phyloP scores from a whole-genome alignment of 2,329 filamentous ascomycete species.

The Claviceps fusiformis region DNA sequence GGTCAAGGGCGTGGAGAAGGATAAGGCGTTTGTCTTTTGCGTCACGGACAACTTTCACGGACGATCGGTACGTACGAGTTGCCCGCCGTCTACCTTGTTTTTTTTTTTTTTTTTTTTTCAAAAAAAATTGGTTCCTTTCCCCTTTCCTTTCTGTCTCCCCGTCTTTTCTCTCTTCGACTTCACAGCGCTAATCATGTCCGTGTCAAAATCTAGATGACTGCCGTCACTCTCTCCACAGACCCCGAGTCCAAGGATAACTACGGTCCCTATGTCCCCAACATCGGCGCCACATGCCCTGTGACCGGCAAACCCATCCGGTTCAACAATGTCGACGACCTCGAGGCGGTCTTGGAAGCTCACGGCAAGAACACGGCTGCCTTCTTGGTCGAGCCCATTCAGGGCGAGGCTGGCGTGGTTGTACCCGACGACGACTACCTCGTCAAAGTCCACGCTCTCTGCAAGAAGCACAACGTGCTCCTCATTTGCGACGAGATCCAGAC shows the following conservation, averaged over 20 bases:
- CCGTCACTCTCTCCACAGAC: slow-evolving; percentile 89
- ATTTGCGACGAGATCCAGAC: slow-evolving; percentile 99
- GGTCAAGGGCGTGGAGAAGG: slow-evolving; percentile 75
- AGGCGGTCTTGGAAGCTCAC: slow-evolving; percentile 64
- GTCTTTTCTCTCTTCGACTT: no score
- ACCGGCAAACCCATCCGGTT: slow-evolving; percentile 69
- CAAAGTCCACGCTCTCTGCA: slow-evolving; percentile 72
- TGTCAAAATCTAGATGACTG: slow-evolving; percentile 55
- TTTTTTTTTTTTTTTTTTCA: no score
- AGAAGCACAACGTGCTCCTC: slow-evolving; percentile 86
- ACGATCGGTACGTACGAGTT: slow-evolving; percentile 53
- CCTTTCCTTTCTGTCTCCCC: neutral
- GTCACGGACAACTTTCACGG: slow-evolving; percentile 93
- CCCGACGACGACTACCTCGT: slow-evolving; percentile 79
- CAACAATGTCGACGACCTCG: slow-evolving; percentile 71
- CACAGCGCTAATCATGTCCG: no score
- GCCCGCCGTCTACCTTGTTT: slow-evolving; percentile 6
- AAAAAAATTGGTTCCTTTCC: no score
- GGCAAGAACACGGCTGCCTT: slow-evolving; percentile 82
- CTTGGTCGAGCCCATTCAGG: slow-evolving; percentile 92
- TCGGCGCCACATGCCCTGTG: slow-evolving; percentile 63
- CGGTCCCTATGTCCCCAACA: slow-evolving; percentile 82
- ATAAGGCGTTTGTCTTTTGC: slow-evolving; percentile 72
- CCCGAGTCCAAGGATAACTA: slow-evolving; percentile 95
- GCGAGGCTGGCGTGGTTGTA: slow-evolving; percentile 92